Evolutionary conservation across 176 grass and related monocot genomes (phyloP), one percentile per base, ranked within the genome.

Genomic region (Bonia amplexicaulis): DNA sequence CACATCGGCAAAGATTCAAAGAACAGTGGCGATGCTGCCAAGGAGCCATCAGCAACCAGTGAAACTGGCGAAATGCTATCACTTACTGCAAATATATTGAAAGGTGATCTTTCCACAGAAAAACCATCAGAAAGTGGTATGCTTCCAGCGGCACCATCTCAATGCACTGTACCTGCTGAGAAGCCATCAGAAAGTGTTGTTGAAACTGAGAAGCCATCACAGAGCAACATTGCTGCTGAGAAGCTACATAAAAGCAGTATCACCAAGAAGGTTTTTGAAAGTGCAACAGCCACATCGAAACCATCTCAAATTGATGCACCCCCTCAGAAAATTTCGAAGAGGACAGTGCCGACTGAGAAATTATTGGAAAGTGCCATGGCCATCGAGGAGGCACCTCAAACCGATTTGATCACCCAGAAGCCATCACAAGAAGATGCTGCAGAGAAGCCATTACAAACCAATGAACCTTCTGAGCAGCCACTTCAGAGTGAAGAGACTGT

Each of bases 131-230:
- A 71, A 49, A 88, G 52, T 77, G 79, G 46, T 10, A 61, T 51
- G 71, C 40, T 27, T 76, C 41, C 27, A 7, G 45, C 27, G 29
- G 22, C 25, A 60, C 41, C 71, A 61, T 82, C 62, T 82, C 62
- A 61, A 51, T 49, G 12, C 51, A 44, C 61, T 29, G 70, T 26
- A 20, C 27, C 25, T 23, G n/a, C 61, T 29, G 42, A 85, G 60
- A 87, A 87, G 31, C n/a, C 9, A 73, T 61, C 59, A 52, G 89
- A 87, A 90, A 87, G 19, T 51, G 23, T 31, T 78, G 58, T 57
- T 66, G 64, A 81, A 82, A 77, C 15, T 60, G 72, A 66, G 37
- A 82, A 82, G 73, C 16, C 45, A 64, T 71, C 47, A 40, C 47
- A 82, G 37, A 75, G 23, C 73, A 49, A 46, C 37, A 17, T 33